Evolutionary conservation across 1,284 basidiomycete genomes (phyloP).

Genomic region (Tilletiaria anomala): DNA sequence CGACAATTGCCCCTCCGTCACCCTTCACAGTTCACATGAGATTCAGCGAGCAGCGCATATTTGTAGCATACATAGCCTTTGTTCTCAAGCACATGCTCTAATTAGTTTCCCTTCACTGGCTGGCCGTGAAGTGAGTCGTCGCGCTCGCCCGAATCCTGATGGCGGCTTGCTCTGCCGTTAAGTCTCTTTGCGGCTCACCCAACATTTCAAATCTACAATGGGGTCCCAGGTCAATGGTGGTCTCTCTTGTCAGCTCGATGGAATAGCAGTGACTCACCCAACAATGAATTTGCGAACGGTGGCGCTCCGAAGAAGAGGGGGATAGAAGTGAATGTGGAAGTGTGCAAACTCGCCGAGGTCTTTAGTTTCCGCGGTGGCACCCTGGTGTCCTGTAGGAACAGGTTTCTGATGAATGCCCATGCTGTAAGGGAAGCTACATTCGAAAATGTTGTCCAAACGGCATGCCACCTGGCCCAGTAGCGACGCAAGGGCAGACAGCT

Average conservation of each 20-base stretch:
- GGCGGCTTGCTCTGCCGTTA: conserved; percentile 81
- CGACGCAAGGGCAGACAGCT: conserved; percentile 42
- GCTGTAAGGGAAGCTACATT: conserved; percentile 79
- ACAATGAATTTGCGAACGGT: conserved; percentile 80
- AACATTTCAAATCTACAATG: conserved; percentile 66
- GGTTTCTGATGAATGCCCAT: conserved; percentile 68
- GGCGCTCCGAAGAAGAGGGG: conserved; percentile 68
- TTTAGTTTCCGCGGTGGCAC: conserved; percentile 30
- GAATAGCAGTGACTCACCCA: conserved; percentile 48
- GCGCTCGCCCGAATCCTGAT: conserved; percentile 45
- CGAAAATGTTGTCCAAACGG: conserved; percentile 36
- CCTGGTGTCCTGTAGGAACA: conserved; percentile 41
- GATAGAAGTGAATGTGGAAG: conserved; percentile 76
- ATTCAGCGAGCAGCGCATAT: not conserved
- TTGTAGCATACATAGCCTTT: not conserved
- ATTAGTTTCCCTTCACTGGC: not conserved
- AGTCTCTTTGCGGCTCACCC: conserved; percentile 76
- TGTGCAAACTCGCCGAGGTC: conserved; percentile 47
- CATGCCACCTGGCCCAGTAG: conserved; percentile 30
- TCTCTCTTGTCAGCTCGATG: not conserved
- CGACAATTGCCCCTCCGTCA: not conserved
- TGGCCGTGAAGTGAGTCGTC: not conserved
- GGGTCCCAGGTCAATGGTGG: not conserved
- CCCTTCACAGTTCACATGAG: not conserved
- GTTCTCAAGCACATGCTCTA: not conserved